Percentiles rank a stretch among this genome's conserved stretches.
These are phyloP conservation scores for Leishmania mexicana DNA, from an alignment of 208 protist species.

Conservation along the genomic window DNA sequence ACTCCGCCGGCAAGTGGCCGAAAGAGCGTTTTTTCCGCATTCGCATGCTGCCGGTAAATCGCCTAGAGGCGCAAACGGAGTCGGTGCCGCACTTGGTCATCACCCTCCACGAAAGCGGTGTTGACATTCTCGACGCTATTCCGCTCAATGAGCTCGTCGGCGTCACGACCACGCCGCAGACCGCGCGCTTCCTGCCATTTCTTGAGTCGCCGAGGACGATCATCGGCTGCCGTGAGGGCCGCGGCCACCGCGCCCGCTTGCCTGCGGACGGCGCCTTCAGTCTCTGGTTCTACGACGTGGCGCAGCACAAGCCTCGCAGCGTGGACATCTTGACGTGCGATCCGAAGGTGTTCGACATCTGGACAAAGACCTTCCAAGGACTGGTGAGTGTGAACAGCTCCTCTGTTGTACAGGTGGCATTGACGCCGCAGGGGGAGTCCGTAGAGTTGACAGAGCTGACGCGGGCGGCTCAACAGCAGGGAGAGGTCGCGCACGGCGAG, in stretches of 20 bases:
- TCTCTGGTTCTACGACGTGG: conserved; percentile 70
- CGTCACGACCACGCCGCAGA: conserved; percentile 46
- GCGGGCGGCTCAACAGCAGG: conserved; percentile 41
- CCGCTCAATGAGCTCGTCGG: conserved; percentile 72
- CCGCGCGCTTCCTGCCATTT: conserved; percentile 58
- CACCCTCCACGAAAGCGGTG: conserved; percentile 54
- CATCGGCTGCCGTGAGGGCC: conserved; percentile 60
- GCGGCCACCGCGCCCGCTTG: conserved; percentile 59
- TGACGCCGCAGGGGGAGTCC: conserved; percentile 32
- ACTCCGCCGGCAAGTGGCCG: conserved; percentile 49
- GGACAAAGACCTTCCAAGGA: conserved; percentile 74
- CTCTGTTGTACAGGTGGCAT: conserved; percentile 63
- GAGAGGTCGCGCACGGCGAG: conserved; percentile 21
- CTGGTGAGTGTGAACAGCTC: conserved; percentile 85
- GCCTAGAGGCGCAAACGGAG: conserved; percentile 23
- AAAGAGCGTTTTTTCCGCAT: conserved; percentile 80
- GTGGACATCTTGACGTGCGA: conserved; percentile 77
- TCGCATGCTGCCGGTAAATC: conserved; percentile 60
- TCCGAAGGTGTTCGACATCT: conserved; percentile 70
- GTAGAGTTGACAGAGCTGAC: conserved; percentile 34
- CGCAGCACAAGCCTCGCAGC: conserved; percentile 31
- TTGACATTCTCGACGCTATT: conserved; percentile 56
- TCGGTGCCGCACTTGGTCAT: conserved; percentile 58
- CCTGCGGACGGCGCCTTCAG: conserved; percentile 65
- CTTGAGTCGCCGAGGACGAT: conserved; percentile 47